phyloP scores from a whole-genome alignment of 352 stramenopile species.

The Phytophthora pseudosyringae region DNA sequence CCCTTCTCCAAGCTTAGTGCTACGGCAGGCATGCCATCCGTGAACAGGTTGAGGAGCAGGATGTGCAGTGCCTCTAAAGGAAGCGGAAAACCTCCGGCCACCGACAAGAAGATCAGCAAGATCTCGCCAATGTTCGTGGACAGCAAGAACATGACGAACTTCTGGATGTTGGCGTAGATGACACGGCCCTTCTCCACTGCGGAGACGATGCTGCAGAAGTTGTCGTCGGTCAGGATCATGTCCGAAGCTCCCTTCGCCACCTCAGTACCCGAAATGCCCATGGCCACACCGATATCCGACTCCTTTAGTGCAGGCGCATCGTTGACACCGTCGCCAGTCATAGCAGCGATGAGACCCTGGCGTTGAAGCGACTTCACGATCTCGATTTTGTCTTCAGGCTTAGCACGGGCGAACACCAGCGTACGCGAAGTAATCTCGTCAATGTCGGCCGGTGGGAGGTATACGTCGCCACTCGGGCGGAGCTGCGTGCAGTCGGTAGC shows the following conservation, averaged over 20 bases:
- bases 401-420: conserved; percentile 95
- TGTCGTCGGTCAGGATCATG: conserved; percentile 99
- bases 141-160: conserved; percentile 98
- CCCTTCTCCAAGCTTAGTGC: conserved; percentile 78
- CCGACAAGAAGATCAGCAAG: conserved; percentile 78
- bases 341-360: conserved; percentile 91
- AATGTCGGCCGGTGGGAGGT: conserved; percentile 77
- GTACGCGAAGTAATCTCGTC: conserved; percentile 86
- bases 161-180: conserved; percentile 98
- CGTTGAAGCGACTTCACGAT: conserved; percentile 96
- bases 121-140: conserved; percentile 98
- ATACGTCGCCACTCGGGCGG: conserved; percentile 54
- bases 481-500: conserved; percentile 81
- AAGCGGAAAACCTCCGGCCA: conserved; percentile 65
- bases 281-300: conserved; percentile 96
- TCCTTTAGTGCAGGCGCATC: conserved; percentile 97
- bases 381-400: conserved; percentile 96
- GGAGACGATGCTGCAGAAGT: conserved; percentile 98
- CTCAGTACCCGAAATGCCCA: conserved; percentile 97
- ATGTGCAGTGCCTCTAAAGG: conserved; percentile 97
- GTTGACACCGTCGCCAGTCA: conserved; percentile 99
- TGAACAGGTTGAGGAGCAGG: conserved; percentile 99
- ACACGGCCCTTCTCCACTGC: conserved; percentile 96
- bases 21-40: conserved; percentile 90
- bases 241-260: conserved; percentile 98